Conservation (phyloP, 345 rosid species). For the Cochlearia excelsa region DNA sequence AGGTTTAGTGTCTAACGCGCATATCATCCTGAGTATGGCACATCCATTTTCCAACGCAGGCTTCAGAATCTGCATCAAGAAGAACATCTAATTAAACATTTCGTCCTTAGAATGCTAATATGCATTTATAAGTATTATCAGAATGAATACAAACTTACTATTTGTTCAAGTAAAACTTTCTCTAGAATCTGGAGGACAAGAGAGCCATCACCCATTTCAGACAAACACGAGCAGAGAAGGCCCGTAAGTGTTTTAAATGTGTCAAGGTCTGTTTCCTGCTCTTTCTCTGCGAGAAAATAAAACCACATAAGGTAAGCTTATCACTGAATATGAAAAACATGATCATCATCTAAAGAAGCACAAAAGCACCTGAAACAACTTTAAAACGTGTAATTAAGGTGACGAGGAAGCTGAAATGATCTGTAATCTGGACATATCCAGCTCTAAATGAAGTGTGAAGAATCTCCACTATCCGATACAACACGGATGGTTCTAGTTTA, state of each 20-base stretch:
- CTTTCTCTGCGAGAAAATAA: constrained; percentile 43
- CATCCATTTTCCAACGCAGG: constrained; percentile 59
- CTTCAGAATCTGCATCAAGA: constrained; percentile 43
- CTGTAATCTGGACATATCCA: constrained; percentile 64
- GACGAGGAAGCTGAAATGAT: constrained; percentile 63
- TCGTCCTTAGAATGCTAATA: constrained; percentile 4
- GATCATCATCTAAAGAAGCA: neutral
- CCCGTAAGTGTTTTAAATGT: constrained; percentile 48
- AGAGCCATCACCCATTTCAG: constrained; percentile 62
- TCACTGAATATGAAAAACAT: neutral
- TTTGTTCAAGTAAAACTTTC: constrained; percentile 47
- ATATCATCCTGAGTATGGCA: constrained; percentile 68
- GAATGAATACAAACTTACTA: constrained; percentile 46
- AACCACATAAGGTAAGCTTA: constrained; percentile 15
- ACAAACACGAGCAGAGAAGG: constrained; percentile 50
- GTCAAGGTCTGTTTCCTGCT: constrained; percentile 36
- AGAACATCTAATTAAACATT: constrained; percentile 7
- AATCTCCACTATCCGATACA: constrained; percentile 56
- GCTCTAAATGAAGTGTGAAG: constrained; percentile 56
- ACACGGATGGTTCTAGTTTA: constrained; percentile 53
- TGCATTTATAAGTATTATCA: neutral
- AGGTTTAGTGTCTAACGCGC: constrained; percentile 60
- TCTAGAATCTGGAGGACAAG: constrained; percentile 58
- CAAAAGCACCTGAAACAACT: constrained; percentile 55
- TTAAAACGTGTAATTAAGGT: constrained; percentile 56